Base-by-base conservation (phyloP, 192 early-diverging fungal genomes). In the Coemansia sp. region DNA sequence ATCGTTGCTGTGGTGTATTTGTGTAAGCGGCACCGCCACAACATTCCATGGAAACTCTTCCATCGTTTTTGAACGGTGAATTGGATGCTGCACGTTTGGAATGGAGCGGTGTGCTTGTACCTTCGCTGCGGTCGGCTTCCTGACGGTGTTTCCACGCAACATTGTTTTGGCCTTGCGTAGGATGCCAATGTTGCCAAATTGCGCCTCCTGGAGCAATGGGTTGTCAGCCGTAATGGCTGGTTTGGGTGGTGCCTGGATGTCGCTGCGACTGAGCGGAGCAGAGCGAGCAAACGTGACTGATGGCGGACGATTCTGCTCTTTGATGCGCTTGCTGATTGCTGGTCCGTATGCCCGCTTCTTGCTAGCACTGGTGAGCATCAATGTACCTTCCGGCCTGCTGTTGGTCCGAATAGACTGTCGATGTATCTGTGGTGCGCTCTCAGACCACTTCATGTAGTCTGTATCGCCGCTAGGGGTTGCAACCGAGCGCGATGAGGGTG, bases 1-100 rank as follows among this genome's bases (percentile, higher is more conserved):
- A 20, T 49, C n/a, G 57, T 38, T 6, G 56, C 9, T 7, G 13
- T 14, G 9, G 57, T 59, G 50, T 53, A 65, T 14, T 58, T 46
- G 20, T 55, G 57, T 42, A 62, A 64, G 65, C 14, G 71, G 68
- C 4, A 74, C 65, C n/a, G 70, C 37, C 42, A 74, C 77, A 11
- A 74, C 58, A 20, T 79, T 72, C 77, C 77, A 74, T 0, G 67
- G 71, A 42, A 71, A 63, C 13, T 74, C 69, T 17, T 68, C 68
- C 14, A 74, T 37, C 11, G 77, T 79, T 16, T 49, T 56, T 17
- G 77, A 54, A 16, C 72, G 50, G 25, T 71, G 53, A 9, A 74
- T 51, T 12, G 72, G 72, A 59, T n/a, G 40, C 19, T 59, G 67
- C 25, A 40, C 16, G 7, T 25, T 46, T 25, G 50, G 8, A 2